Evolutionary conservation across 495 filamentous ascomycete species (phyloP), one percentile per base, ranked within the genome.

Genomic region (Lentithecium fluviatile): DNA sequence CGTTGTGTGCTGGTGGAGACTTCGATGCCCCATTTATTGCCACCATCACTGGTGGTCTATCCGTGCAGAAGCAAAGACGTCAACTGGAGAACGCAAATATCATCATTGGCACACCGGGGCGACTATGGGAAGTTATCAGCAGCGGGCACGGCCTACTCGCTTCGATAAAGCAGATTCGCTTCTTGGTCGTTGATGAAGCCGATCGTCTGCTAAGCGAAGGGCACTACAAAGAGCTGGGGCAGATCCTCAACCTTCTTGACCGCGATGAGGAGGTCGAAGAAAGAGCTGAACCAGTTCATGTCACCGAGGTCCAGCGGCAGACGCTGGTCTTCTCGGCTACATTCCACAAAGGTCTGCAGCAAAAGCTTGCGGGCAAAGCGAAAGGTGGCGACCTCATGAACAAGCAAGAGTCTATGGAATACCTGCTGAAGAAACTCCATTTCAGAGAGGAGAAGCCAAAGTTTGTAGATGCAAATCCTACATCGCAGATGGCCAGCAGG

Each of bases 261-360:
- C 78, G 83, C 24, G 66, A 77, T 15, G 74, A 76, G 50, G 73
- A 75, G 37, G 73, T 70, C 15, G 79, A 80, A 20, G 70, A 72
- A 11, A 69, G 71, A 54, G 0, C 64, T 56, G 29, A 68, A 12
- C 65, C 74, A 25, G 49, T 51, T 19, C 47, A 38, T 25, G 51
- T 29, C 38, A 45, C 61, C 12, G 62, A 69, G 12, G 34, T 53
- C 21, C 23, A 55, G n/a, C 80, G 90, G 23, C 94, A 98, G 71
- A 97, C 91, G 0, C 81, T 98, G 1, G 89, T 98, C 36, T 98
- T 98, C 75, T 97, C 95, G 0, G 94, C 94, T 2, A 98, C 94
- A 0, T 96, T 98, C 75, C 87, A 96, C 68, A 88, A 88, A 66
- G 85, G 84, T 11, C 72, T 98, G 51, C 92, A 97, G 69, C 87